A percentile compares a stretch with the other conserved stretches of the same genome.
phyloP scores from a whole-genome alignment of 148 eudicot genomes.

The Amaranthus hypochondriacus region DNA sequence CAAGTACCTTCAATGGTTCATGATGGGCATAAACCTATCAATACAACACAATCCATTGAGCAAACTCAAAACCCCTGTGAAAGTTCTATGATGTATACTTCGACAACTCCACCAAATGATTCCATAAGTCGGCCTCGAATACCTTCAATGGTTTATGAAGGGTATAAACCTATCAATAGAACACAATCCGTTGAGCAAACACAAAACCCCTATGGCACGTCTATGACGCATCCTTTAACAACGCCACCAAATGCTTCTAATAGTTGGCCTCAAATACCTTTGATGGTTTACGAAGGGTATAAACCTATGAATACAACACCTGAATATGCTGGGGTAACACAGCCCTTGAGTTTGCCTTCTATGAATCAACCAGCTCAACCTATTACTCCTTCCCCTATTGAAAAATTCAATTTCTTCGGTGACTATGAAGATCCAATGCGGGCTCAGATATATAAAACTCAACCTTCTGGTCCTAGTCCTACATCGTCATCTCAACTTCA shows the following conservation, averaged over 20 bases:
- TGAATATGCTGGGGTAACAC: conserved; percentile 34
- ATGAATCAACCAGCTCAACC: conserved; percentile 33
- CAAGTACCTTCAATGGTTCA: conserved; percentile 46
- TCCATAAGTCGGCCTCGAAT: conserved; percentile 40
- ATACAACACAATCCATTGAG: background rate
- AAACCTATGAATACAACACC: conserved; percentile 23
- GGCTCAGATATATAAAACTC: conserved; percentile 80
- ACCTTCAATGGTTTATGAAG: conserved; percentile 46
- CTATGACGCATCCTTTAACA: conserved; percentile 32
- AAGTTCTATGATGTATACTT: conserved; percentile 26
- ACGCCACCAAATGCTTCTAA: conserved; percentile 23
- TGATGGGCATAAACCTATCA: conserved; percentile 33
- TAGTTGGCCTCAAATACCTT: conserved; percentile 44
- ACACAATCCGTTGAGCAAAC: conserved; percentile 1
- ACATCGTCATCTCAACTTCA: conserved; percentile 43
- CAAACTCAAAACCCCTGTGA: conserved; percentile 26
- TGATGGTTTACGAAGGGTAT: conserved; percentile 42
- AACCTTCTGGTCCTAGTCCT: conserved; percentile 52
- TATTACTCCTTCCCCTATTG: conserved; percentile 25
- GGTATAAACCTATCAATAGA: conserved; percentile 23
- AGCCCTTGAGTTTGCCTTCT: conserved; percentile 36
- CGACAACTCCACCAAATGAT: conserved; percentile 22
- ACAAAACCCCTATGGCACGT: conserved; percentile 22
- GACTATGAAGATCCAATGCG: conserved; percentile 67
- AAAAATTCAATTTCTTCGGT: conserved; percentile 24